Evolutionary conservation across 1,284 basidiomycete species (phyloP), one percentile per base, ranked within the genome.

Genomic region (Anthracocystis setariae): DNA sequence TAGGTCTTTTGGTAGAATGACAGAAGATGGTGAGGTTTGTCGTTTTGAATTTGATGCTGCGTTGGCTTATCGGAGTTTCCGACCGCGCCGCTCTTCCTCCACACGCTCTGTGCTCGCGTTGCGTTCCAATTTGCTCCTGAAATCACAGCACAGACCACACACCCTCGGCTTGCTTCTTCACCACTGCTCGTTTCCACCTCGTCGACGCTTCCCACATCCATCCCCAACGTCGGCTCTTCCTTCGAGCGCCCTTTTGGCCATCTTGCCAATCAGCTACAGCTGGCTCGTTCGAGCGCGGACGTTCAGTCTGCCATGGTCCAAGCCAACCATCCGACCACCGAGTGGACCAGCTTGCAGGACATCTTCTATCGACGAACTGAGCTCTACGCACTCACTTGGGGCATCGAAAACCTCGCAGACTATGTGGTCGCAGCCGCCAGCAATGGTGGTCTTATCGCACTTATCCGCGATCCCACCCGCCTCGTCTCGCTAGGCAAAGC

Each of bases 401-500:
- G 91, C 73, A 85, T 93, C 8, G 89, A 90, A 13, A 88, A 91
- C 80, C 85, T 98, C 24, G 87, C 87, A 42, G 92, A 95, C 84
- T 93, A 90, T 81, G 85, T 92, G 46, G 85, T 94, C 33, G 89
- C 92, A 25, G 91, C 90, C 20, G 93, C 92, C 79, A 88, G 88
- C 52, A 90, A 92, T 83, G 93, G 93, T 25, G 94, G 94, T 5
- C 92, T 93, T 17, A 20, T 73, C 93, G 95, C 95, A 20, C 84
- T 97, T 25, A 91, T 94, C 87, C 87, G 94, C 5, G 93, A 98
- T 80, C 88, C 88, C 48, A 87, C 89, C 10, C 94, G 91, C 82
- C 84, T 96, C 12, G 86, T 96, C 53, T 88, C 91, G 0, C 81
- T 95, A 1, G 88, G 90, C 24, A 88, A 88, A 45, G 86, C 88